Base-by-base conservation (phyloP, 1,139 yeast genomes). In the Taiozyma sp. region DNA sequence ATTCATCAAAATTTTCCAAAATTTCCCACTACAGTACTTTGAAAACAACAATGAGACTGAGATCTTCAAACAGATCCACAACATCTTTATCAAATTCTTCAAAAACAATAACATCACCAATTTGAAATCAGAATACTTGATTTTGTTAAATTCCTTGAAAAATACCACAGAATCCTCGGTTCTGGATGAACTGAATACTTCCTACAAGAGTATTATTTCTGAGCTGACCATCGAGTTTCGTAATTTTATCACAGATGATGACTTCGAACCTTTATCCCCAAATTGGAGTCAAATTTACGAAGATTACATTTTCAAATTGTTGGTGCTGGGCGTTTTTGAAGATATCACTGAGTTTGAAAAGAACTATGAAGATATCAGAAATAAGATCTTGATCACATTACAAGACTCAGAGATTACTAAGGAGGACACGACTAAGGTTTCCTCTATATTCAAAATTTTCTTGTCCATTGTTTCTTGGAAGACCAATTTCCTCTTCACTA, bases 161-260 rank as follows among this genome's bases (percentile, higher is more conserved):
- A 42, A 44, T 2, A n/a, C 47, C 3, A 29, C 43, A 5, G 52
- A 48, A 12, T 57, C 61, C 2, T 46, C 60, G 2, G 44, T 46
- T 8, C n/a, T 60, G 4, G 55, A 56, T 16, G 55, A 66, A 12
- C 53, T 57, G 19, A 41, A 60, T 4, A 48, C 55, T 8, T 8
- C 60, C 0, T 54, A 51, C 42, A 61, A 60, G 34, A 61, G 59
- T 29, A 41, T 60, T 1, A 41, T 62, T 2, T 49, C 61, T 13
- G 67, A 62, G 43, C 36, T 64, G 3, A 38, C 30, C 0, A 51
- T 61, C 16, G 62, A 57, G 27, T 43, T 66, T 3, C 46, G 46
- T 1, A 59, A 57, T 13, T 49, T 46, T 22, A 14, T 59, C 14
- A 52, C 45, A 22, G 48, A 50, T 28, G 8, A 45, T 2, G 56